Conservation (phyloP, 2,329 filamentous ascomycete genomes). For the Hymenoscyphus fructigenus region DNA sequence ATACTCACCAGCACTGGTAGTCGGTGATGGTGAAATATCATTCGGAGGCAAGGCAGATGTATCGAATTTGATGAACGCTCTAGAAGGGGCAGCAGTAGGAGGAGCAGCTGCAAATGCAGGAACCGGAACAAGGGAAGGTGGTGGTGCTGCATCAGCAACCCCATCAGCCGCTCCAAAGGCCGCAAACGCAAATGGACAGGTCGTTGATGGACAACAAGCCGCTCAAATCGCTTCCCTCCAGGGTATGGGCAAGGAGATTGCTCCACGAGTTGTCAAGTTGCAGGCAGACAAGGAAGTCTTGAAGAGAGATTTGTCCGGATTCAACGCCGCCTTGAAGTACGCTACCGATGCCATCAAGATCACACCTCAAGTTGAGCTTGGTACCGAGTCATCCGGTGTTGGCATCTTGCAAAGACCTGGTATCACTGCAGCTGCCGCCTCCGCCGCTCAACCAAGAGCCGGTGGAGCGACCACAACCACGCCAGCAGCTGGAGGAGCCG, state of each 20-base stretch:
- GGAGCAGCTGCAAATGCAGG: conserved; percentile 35
- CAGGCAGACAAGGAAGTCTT: conserved; percentile 18
- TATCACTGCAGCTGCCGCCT: conserved; percentile 5
- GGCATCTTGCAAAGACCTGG: conserved; percentile 39
- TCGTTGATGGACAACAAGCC: conserved; percentile 32
- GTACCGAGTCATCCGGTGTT: conserved; percentile 42
- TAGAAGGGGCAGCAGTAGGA: conserved; percentile 47
- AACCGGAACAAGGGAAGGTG: conserved; percentile 16
- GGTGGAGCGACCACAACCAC: not conserved
- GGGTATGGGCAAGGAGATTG: conserved; percentile 50
- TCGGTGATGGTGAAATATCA: conserved; percentile 48
- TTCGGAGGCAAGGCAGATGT: conserved; percentile 48
- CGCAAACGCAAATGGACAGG: conserved; percentile 14
- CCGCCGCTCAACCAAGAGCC: not conserved
- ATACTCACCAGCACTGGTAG: conserved; percentile 31
- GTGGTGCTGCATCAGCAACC: conserved; percentile 21
- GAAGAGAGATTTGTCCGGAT: conserved; percentile 43
- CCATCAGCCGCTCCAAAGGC: conserved; percentile 9
- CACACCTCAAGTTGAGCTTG: conserved; percentile 42
- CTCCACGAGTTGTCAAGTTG: conserved; percentile 39
- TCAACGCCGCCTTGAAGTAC: conserved; percentile 43
- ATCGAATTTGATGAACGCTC: conserved; percentile 45
- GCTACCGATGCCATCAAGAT: conserved; percentile 42
- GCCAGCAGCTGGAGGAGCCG: not conserved
- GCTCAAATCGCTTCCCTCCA: conserved; percentile 46